Evolutionary conservation across 2,329 filamentous ascomycete species (phyloP), one percentile per base, ranked within the genome.

Genomic region (Fusarium avenaceum): DNA sequence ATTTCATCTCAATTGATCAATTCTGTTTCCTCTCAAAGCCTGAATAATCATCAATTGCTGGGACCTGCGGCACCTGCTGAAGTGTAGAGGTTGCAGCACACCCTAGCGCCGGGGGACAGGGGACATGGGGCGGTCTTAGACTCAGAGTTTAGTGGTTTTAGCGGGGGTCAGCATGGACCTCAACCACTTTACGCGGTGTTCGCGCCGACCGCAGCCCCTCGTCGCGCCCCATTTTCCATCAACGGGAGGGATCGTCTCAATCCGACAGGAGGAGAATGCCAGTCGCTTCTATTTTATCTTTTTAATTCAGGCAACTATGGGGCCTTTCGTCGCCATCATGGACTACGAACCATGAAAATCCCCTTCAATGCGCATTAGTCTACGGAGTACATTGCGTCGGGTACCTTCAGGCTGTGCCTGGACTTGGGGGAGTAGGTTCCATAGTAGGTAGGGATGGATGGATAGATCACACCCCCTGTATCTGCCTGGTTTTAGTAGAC

Each of bases 281-380:
- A 6, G 30, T 33, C 30, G 28, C 28, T 30, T 30, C 14, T 33
- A 24, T 24, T 24, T 24, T 24, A 24, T 24, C 24, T 33, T 33
- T 33, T 42, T 67, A 63, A 71, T 68, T 73, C 69, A 78, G 76
- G 75, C 76, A 78, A 75, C 76, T 74, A 72, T 70, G 69, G 71
- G 54, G 56, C 67, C 72, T 70, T 56, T 26, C 26, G 65, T 70
- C 58, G 57, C 65, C 68, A 72, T 66, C 63, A 63, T 66, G 44
- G 59, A 59, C 35, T 43, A 40, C 22, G 32, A 22, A 28, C 35
- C 46, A 40, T 28, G 32, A 28, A 28, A 10, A 28, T 32, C 17
- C 13, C 38, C 53, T 54, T 65, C 70, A 49, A 63, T 64, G 49
- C 40, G 54, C 51, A 63, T 43, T 49, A 30, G 28, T 30, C 11